Evolutionary conservation across 768 basidiomycete species (phyloP), one percentile per base, ranked within the genome.

Genomic region (Naganishia vishniacii): DNA sequence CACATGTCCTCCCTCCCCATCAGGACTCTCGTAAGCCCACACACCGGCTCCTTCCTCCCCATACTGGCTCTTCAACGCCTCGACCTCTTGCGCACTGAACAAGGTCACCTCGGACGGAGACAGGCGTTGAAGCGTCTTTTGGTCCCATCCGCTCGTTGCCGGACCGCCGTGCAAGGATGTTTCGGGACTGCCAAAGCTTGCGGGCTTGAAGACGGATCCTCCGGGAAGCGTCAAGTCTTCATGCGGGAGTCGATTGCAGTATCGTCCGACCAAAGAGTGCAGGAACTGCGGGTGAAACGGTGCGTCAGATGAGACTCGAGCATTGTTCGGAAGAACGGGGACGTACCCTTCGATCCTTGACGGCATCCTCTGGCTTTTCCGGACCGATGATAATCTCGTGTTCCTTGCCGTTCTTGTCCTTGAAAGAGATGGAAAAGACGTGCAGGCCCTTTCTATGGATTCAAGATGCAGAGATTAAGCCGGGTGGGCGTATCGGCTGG

Each of bases 381-480:
- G 61, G 61, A 12, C 66, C 66, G 62, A 67, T 60, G 29, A 67
- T 67, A 32, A 67, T 62, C 26, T 67, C 66, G 28, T 67, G 66
- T 32, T 67, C 61, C 41, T 60, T 59, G 1, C 66, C 66, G 18
- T 63, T 51, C 31, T 58, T 59, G 32, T 67, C 66, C 34, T 67
- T 63, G 56, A 67, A 63, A 11, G n/a, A 31, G 53, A 67, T 67
- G 16, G 66, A 62, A 29, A 40, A 56, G 18, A 67, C 66, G 47
- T 67, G 66, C 7, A 67, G 47, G 13, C 66, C 66, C 58, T 67
- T 62, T 31, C 62, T 63, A n/a, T 45, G 40, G 37, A n/a, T n/a
- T n/a, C n/a, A n/a, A n/a, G n/a, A n/a, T n/a, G n/a, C n/a, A n/a
- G n/a, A n/a, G n/a, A n/a, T n/a, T n/a, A n/a, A 25, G 40, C 3